Conservation (phyloP, 768 basidiomycete species). For the Filobasidium wieringae region DNA sequence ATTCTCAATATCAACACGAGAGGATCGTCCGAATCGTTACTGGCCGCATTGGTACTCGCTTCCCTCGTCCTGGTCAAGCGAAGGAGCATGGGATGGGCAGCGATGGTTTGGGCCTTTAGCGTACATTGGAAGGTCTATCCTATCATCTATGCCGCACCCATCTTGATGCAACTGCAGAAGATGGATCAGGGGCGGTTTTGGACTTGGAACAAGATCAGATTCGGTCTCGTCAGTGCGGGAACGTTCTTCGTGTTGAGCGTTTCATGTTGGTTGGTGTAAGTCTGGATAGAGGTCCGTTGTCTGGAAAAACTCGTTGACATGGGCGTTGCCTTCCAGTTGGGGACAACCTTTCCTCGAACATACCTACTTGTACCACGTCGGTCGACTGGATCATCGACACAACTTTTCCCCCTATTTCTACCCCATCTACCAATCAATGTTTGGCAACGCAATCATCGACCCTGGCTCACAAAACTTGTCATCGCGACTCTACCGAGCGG, state of each 20-base stretch:
- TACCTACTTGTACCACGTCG: conserved; percentile 83
- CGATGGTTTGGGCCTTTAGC: conserved; percentile 62
- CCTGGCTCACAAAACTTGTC: not conserved
- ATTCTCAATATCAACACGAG: conserved; percentile 93
- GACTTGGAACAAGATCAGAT: conserved; percentile 47
- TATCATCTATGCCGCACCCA: conserved; percentile 72
- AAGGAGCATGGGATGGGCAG: conserved; percentile 54
- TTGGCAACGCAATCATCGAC: conserved; percentile 26
- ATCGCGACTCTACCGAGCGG: conserved; percentile 19
- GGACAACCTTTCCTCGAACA: conserved; percentile 83
- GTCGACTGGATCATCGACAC: conserved; percentile 87
- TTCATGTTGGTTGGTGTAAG: conserved; percentile 65
- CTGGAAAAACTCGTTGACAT: not conserved
- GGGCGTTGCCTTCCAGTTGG: conserved; percentile 45
- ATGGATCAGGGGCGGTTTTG: conserved; percentile 19
- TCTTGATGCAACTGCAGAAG: conserved; percentile 45
- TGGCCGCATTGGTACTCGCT: conserved; percentile 64
- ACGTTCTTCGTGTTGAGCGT: conserved; percentile 56
- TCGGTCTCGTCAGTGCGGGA: conserved; percentile 55
- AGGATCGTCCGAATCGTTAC: conserved; percentile 84
- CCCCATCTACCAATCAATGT: conserved; percentile 77
- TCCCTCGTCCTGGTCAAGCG: conserved; percentile 50
- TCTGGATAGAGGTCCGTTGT: conserved; percentile 8
- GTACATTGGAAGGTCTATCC: conserved; percentile 98
- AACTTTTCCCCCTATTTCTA: conserved; percentile 99